Conservation (phyloP, 495 filamentous ascomycete genomes). For the Neurospora sp. region DNA sequence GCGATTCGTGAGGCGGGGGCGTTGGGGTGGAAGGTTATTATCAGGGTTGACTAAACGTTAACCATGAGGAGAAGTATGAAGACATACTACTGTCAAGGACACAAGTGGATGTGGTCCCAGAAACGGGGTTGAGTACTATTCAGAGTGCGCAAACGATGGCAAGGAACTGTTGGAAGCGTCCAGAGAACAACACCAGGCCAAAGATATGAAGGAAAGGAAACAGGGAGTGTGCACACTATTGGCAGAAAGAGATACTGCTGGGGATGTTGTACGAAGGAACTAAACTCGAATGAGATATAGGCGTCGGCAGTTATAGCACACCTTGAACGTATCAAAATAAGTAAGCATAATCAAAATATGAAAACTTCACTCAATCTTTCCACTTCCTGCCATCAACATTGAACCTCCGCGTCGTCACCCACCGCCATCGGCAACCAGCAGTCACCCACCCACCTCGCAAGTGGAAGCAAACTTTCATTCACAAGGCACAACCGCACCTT, state of each 20-base stretch:
- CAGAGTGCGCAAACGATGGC: not conserved
- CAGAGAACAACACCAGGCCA: not conserved
- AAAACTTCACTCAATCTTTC: not conserved
- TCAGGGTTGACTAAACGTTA: constrained; percentile 43
- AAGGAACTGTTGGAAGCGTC: not conserved
- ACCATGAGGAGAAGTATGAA: not conserved
- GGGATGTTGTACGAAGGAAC: not conserved
- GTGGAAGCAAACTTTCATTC: not conserved
- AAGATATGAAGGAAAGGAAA: not conserved
- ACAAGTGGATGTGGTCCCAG: not conserved
- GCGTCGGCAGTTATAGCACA: not conserved
- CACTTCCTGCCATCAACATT: not conserved
- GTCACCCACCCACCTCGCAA: not conserved
- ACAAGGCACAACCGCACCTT: not conserved
- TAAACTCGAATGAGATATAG: not conserved
- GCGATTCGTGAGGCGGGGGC: constrained; percentile 63
- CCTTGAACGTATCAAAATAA: not conserved
- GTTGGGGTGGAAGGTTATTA: constrained; percentile 52
- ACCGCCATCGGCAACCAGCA: not conserved
- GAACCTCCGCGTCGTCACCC: not conserved
- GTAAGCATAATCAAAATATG: not conserved
- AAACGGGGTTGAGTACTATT: not conserved
- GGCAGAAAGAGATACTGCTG: not conserved
- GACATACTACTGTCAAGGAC: not conserved
- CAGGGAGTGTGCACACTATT: not conserved